These are phyloP conservation scores for Dioszegia aurantiaca DNA, from an alignment of 768 basidiomycete species.

Conservation along the genomic window DNA sequence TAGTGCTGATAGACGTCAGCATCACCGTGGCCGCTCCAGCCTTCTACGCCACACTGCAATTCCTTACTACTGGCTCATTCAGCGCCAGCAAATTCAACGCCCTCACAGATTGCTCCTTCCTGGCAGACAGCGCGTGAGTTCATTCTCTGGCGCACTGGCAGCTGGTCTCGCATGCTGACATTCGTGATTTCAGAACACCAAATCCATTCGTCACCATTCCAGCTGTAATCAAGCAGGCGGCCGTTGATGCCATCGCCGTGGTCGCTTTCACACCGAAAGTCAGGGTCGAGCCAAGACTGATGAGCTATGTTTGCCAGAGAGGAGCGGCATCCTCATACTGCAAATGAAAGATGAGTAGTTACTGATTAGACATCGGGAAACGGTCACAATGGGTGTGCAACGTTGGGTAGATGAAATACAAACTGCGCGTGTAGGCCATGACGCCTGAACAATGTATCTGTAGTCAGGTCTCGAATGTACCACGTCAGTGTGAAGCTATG, in stretches of 20 bases:
- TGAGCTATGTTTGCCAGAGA: slow-evolving; percentile 20
- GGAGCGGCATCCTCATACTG: neutral
- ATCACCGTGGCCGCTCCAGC: slow-evolving; percentile 38
- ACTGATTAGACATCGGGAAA: no score
- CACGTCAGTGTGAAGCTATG: no score
- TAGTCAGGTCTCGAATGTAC: no score
- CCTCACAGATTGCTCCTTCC: slow-evolving; percentile 19
- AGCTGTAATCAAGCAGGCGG: slow-evolving; percentile 15
- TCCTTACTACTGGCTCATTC: slow-evolving; percentile 28
- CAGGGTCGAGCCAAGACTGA: slow-evolving; percentile 20
- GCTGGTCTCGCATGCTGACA: no score
- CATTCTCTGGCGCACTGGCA: no score
- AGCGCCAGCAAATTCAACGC: slow-evolving; percentile 18
- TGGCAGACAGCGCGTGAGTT: slow-evolving; percentile 21
- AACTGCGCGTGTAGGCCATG: no score
- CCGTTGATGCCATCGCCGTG: no score
- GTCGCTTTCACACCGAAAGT: slow-evolving; percentile 15
- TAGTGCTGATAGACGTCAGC: no score
- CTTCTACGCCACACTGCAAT: slow-evolving; percentile 36
- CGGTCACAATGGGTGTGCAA: no score
- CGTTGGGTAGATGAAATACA: no score
- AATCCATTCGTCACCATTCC: slow-evolving; percentile 24
- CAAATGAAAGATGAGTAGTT: no score
- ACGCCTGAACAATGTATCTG: no score
- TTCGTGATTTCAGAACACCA: neutral